Conservation (phyloP, 139 green algal genomes). For the Dunaliella primolecta region DNA sequence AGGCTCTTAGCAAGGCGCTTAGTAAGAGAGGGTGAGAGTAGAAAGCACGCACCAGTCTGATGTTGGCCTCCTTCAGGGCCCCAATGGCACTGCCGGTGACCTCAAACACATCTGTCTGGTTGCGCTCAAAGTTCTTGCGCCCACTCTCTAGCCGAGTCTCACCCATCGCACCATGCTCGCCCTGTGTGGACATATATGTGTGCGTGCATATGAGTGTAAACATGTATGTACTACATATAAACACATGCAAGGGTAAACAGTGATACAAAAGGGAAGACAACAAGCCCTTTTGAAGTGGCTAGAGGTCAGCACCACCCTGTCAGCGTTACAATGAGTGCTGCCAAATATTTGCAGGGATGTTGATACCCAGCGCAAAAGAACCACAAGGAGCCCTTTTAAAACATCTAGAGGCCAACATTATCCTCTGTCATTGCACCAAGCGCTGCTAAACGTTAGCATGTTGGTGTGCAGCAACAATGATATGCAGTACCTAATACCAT, state of each 20-base stretch:
- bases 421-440: too few species aligned
- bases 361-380: too few species aligned
- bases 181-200: conserved; percentile 17
- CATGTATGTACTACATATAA: conserved; percentile 5
- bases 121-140: conserved; percentile 20
- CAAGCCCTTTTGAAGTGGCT: background rate
- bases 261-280: too few species aligned
- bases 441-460: too few species aligned
- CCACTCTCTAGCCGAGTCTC: conserved; percentile 39
- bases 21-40: background rate
- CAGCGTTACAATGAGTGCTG: background rate
- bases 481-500: too few species aligned
- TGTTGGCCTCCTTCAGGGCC: conserved; percentile 30
- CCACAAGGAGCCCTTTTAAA: too few species aligned
- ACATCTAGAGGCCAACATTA: too few species aligned
- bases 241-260: background rate
- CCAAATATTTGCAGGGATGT: too few species aligned
- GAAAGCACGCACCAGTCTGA: conserved; percentile 33
- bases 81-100: conserved; percentile 35
- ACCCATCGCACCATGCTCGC: conserved; percentile 37
- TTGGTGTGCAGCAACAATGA: too few species aligned
- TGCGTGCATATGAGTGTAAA: background rate
- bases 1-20: background rate
- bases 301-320: background rate
- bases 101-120: conserved; percentile 35